Conservation (phyloP, 1,139 yeast species). For the Nakaseomyces nivariensis region DNA sequence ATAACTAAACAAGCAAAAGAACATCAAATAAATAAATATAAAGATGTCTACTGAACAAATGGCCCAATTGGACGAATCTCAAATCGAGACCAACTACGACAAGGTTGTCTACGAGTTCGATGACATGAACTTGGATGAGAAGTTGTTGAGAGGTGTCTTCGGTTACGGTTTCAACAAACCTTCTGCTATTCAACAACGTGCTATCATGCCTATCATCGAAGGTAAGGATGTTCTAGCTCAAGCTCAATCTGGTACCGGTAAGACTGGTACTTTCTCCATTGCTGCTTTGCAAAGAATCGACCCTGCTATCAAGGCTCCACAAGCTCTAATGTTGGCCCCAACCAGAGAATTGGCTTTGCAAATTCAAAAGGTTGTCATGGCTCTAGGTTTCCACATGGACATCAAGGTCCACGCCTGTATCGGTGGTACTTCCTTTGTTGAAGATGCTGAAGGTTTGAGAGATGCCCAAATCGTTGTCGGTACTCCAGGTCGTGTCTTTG, state of each 20-base stretch:
- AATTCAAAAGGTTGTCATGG: slow-evolving; percentile 91
- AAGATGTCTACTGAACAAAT: slow-evolving; percentile 46
- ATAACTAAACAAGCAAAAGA: too few relatives aligned
- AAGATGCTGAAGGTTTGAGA: slow-evolving; percentile 86
- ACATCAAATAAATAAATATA: too few relatives aligned
- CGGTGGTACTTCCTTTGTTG: slow-evolving; percentile 92
- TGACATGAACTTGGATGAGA: slow-evolving; percentile 74
- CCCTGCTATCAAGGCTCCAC: slow-evolving; percentile 56
- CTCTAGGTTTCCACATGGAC: slow-evolving; percentile 88
- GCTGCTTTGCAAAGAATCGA: slow-evolving; percentile 93
- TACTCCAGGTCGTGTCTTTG: slow-evolving; percentile 98
- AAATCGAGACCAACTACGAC: slow-evolving; percentile 95
- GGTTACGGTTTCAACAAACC: slow-evolving; percentile 98
- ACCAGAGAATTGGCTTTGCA: slow-evolving; percentile 98
- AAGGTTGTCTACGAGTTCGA: slow-evolving; percentile 85
- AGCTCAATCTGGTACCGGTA: slow-evolving; percentile 99
- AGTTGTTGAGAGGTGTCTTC: slow-evolving; percentile 76
- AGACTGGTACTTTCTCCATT: slow-evolving; percentile 97
- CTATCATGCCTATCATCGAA: slow-evolving; percentile 90
- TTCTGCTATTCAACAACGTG: slow-evolving; percentile 97
- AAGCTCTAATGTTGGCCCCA: slow-evolving; percentile 94
- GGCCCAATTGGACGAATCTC: slow-evolving; percentile 72
- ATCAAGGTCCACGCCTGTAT: slow-evolving; percentile 95
- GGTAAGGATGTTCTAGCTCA: slow-evolving; percentile 97
- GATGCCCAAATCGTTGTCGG: slow-evolving; percentile 94